These are phyloP conservation scores for Agrocybe praecox DNA, from an alignment of 768 basidiomycete genomes.

Conservation along the genomic window DNA sequence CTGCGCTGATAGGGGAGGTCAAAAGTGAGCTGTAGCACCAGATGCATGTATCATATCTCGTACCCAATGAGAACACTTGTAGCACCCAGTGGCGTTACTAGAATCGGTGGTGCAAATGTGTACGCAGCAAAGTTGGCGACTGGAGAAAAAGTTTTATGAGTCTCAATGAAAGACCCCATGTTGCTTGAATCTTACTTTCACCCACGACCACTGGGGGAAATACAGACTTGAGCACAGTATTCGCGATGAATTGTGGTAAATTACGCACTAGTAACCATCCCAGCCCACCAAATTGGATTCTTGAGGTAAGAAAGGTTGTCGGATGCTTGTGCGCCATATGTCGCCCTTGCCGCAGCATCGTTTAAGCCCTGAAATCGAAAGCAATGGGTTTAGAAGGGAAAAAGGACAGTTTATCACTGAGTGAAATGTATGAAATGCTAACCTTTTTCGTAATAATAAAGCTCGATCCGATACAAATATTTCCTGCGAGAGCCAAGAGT, in stretches of 20 bases:
- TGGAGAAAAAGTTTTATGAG: conserved; percentile 23
- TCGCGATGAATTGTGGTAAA: conserved; percentile 1
- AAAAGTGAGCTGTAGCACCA: not conserved
- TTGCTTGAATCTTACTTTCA: conserved; percentile 60
- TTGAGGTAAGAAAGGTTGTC: conserved; percentile 85
- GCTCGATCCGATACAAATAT: conserved; percentile 89
- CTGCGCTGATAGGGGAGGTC: conserved; percentile 58
- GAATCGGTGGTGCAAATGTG: conserved; percentile 95
- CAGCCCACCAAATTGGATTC: conserved; percentile 98
- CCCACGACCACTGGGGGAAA: conserved; percentile 77
- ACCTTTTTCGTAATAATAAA: conserved; percentile 99
- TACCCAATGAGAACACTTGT: conserved; percentile 96
- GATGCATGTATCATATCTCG: conserved; percentile 24
- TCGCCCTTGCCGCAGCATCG: conserved; percentile 65
- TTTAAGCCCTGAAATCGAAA: conserved; percentile 71
- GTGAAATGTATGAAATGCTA: not conserved
- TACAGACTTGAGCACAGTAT: conserved; percentile 1
- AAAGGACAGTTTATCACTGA: too few relatives aligned
- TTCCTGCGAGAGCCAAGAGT: conserved; percentile 82
- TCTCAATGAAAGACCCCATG: conserved; percentile 2
- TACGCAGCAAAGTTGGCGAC: conserved; percentile 95
- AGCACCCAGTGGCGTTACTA: conserved; percentile 98
- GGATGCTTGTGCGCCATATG: conserved; percentile 61
- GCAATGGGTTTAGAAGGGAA: not conserved
- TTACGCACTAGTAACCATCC: conserved; percentile 85